Evolutionary conservation across 2,329 filamentous ascomycete species (phyloP).

Genomic region (Xylariaceae sp.): DNA sequence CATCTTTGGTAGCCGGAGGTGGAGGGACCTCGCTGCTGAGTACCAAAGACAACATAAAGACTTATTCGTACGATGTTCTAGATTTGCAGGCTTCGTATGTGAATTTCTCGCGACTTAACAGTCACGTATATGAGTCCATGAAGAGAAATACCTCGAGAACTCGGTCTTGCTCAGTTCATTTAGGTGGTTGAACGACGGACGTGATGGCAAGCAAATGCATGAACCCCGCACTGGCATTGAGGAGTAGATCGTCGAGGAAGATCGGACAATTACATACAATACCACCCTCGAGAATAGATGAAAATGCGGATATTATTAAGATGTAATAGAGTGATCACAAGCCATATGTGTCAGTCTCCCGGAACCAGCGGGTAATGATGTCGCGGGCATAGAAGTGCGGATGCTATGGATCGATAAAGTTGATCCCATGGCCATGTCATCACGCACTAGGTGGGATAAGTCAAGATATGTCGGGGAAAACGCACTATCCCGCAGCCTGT

Average conservation of each 20-base stretch:
- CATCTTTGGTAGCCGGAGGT: conserved; percentile 7
- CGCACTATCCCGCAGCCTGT: conserved; percentile 9
- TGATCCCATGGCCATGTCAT: conserved; percentile 16
- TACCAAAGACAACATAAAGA: conserved; percentile 23
- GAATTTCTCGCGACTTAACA: too few relatives aligned
- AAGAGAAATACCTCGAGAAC: not conserved
- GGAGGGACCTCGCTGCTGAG: conserved; percentile 19
- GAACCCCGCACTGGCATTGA: conserved; percentile 1
- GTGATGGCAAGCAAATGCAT: not conserved
- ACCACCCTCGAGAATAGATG: too few relatives aligned
- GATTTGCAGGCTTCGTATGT: not conserved
- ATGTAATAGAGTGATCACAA: not conserved
- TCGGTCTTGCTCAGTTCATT: not conserved
- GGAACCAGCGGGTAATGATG: conserved; percentile 15
- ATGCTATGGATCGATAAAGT: conserved; percentile 6
- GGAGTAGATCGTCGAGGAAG: not conserved
- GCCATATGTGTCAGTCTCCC: not conserved
- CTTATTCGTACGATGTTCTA: not conserved
- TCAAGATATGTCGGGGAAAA: too few relatives aligned
- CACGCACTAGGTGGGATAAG: too few relatives aligned
- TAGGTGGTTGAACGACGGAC: conserved; percentile 1
- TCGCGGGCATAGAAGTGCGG: conserved; percentile 6
- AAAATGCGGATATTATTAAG: not conserved
- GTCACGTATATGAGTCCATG: too few relatives aligned
- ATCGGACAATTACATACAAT: not conserved